Evolutionary conservation across 2,329 filamentous ascomycete genomes (phyloP), one percentile per base, ranked within the genome.

Genomic region (Pestalotiopsis sp.): DNA sequence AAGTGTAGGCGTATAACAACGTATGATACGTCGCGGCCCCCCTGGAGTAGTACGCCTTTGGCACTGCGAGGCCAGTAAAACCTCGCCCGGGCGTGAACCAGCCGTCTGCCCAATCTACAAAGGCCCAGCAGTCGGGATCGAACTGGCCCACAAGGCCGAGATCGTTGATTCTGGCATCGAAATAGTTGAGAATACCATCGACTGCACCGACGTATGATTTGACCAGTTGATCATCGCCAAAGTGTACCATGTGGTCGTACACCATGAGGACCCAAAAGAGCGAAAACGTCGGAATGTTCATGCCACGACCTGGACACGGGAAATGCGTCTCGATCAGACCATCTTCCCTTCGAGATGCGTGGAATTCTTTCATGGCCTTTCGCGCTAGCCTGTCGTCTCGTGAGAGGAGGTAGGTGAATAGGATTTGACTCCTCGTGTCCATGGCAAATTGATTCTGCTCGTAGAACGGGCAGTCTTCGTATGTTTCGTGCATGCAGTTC

Each of bases 401-500:
- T 0, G 78, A 79, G 25, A 79, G 67, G 4, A 76, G 70, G 65
- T 80, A 80, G 45, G 77, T 76, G 68, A 80, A 79, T 2, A 80
- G 69, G 58, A 74, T 72, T 59, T 73, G 72, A 4, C 72, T 69
- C 12, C 75, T 70, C 2, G 72, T 70, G 68, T 77, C 74, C 64
- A 74, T 74, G 11, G 66, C 73, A 62, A 68, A 79, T 75, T 80
- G 78, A 4, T 79, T 74, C 65, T 80, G 78, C 56, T 80, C 78
- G 69, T 80, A 80, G 63, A 80, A 79, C 0, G 78, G 78, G 45
- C 78, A 80, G 63, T 80, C 78, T 4, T 75, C 75, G 62, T 79
- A 80, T 2, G 76, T 74, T 52, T 80, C 78, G 62, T 77, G 75
- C 77, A 80, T 79, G 71, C 78, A 80, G 63, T 80, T 80, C 25